Conservation (phyloP, 1,139 yeast species). For the Hemisphaericaspora xylofermentans region DNA sequence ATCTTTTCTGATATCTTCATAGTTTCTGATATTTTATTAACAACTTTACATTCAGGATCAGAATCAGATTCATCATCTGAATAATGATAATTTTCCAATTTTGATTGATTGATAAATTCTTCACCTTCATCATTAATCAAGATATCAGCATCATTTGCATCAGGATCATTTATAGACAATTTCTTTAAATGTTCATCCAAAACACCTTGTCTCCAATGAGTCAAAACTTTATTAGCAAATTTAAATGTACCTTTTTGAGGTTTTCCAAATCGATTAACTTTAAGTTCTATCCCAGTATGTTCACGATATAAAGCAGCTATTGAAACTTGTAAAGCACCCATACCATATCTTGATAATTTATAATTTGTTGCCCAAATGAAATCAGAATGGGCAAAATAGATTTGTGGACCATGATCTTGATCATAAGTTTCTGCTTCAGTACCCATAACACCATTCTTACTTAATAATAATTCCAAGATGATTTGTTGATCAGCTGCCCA, state of each 20-base stretch:
- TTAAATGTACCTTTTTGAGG: conserved; percentile 83
- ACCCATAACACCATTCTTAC: conserved; percentile 80
- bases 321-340: conserved; percentile 87
- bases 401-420: conserved; percentile 77
- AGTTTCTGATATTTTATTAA: conserved; percentile 33
- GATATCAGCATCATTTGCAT: conserved; percentile 48
- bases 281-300: conserved; percentile 75
- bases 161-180: conserved; percentile 44
- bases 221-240: conserved; percentile 73
- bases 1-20: conserved; percentile 30
- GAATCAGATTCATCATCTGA: conserved; percentile 24
- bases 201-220: conserved; percentile 75
- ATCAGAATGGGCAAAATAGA: conserved; percentile 85
- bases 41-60: conserved; percentile 15
- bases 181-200: conserved; percentile 70
- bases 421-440: conserved; percentile 65
- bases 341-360: conserved; percentile 75
- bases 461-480: conserved; percentile 70
- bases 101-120: conserved; percentile 46
- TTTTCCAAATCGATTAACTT: conserved; percentile 78
- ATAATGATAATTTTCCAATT: conserved; percentile 37
- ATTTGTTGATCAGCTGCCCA: conserved; percentile 93
- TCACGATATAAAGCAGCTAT: conserved; percentile 79
- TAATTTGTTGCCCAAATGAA: conserved; percentile 89
- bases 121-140: conserved; percentile 49